Evolutionary conservation across 2,329 filamentous ascomycete genomes (phyloP).

Genomic region (Pseudogymnoascus sp.): DNA sequence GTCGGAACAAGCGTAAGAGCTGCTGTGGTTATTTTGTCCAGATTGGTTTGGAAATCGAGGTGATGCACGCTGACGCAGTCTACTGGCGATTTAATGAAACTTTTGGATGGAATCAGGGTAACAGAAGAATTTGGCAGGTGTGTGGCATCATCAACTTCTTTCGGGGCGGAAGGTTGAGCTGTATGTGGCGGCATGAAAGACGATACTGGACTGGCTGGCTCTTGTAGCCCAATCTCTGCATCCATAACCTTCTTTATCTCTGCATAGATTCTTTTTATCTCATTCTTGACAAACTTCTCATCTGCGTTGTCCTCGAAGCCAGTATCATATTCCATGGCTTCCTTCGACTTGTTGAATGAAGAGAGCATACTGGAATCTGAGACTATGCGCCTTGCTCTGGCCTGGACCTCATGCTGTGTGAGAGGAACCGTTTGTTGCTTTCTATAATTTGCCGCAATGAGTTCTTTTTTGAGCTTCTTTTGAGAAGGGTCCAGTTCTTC

Average conservation of each 20-base stretch:
- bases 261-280: not conserved
- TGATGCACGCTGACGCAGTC: not conserved
- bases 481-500: not conserved
- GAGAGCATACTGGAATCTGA: not conserved
- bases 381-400: not conserved
- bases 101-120: not conserved
- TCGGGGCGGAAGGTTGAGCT: not conserved
- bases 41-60: not conserved
- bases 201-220: not conserved
- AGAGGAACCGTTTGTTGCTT: not conserved
- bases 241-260: not conserved
- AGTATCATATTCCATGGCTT: not conserved
- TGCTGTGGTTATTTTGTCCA: not conserved
- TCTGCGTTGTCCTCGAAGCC: not conserved
- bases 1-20: not conserved
- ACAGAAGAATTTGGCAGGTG: not conserved
- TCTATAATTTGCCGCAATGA: not conserved
- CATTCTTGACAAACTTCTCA: not conserved
- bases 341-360: not conserved
- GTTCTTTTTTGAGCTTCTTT: not conserved
- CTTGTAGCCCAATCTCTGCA: not conserved
- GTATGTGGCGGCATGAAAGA: not conserved
- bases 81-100: not conserved
- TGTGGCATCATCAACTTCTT: not conserved
- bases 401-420: not conserved